Conservation (phyloP, 495 filamentous ascomycete genomes). For the Xylaria venustula region DNA sequence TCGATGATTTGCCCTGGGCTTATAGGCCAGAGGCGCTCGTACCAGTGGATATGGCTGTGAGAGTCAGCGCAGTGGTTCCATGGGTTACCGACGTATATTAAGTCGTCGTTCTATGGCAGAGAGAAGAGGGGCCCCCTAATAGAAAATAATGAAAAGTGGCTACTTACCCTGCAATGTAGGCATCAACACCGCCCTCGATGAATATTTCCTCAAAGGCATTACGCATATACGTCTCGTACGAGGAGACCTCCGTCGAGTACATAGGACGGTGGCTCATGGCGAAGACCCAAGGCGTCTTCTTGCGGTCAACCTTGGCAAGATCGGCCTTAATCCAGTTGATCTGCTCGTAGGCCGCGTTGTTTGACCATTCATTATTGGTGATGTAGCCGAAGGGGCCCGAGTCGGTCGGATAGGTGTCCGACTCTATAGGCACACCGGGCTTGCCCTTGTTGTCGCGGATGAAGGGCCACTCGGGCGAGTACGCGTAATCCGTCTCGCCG, state of each 20-base stretch:
- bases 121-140: not conserved
- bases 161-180: slow-evolving; percentile 44
- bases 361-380: slow-evolving; percentile 19
- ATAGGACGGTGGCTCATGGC: slow-evolving; percentile 53
- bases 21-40: slow-evolving; percentile 39
- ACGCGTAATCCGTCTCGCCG: slow-evolving; percentile 48
- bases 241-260: slow-evolving; percentile 36
- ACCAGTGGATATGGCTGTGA: slow-evolving; percentile 33
- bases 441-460: slow-evolving; percentile 37
- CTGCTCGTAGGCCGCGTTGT: slow-evolving; percentile 44
- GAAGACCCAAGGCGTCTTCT: slow-evolving; percentile 54
- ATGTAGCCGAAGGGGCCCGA: slow-evolving; percentile 50
- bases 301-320: slow-evolving; percentile 49
- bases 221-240: slow-evolving; percentile 34
- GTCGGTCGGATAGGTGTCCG: slow-evolving; percentile 48
- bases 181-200: slow-evolving; percentile 49
- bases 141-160: not conserved
- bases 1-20: slow-evolving; percentile 32
- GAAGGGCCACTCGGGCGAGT: slow-evolving; percentile 39
- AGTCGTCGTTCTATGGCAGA: not conserved
- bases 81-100: not conserved
- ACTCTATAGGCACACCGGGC: slow-evolving; percentile 39
- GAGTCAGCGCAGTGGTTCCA: not conserved
- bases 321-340: slow-evolving; percentile 47
- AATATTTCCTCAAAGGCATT: slow-evolving; percentile 46